Base-by-base conservation (phyloP, 345 rosid genomes). In the Nasturtium officinale region DNA sequence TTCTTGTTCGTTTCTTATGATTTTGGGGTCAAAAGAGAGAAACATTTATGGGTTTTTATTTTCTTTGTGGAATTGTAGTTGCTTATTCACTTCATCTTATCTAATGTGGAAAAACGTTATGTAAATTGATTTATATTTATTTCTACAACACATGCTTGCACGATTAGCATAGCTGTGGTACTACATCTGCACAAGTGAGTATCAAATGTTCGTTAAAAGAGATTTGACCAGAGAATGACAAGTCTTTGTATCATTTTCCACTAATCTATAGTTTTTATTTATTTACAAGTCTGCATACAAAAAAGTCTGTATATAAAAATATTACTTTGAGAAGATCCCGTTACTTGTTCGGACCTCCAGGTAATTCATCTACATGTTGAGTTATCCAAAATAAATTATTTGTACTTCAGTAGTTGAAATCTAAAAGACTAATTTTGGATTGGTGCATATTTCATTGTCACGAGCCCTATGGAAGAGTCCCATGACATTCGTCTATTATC, bases 1-100 rank as follows among this genome's bases (percentile, higher is more conserved):
- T 35, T 21, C 17, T 7, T 46, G 47, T 37, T 12, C 1, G 7
- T 46, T 58, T 45, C 42, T 4, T 29, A n/a, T n/a, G n/a, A n/a
- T 42, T 2, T 33, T 0, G 11, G 0, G 7, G 7, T 13, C 5
- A 38, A 21, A 15, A 40, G 17, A 60, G 13, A 60, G 13, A 60
- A 17, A 35, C 7, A 12, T 40, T 3, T 38, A 38, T 4, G 65
- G 13, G 11, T 35, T 35, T 11, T 6, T 18, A 29, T 58, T 17
- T 58, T 2, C 11, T 8, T 46, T 26, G 35, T 69, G 65, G 47
- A 58, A 69, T 7, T 46, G 58, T 59, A 47, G 48, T 59, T 58
- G 66, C 37, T 33, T 21, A 25, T 6, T 47, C 47, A n/a, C 37
- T 70, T 33, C 18, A 10, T 59, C 65, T 21, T n/a, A 70, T 23